phyloP scores from a whole-genome alignment of 495 filamentous ascomycete genomes.

The Neurospora sp. region DNA sequence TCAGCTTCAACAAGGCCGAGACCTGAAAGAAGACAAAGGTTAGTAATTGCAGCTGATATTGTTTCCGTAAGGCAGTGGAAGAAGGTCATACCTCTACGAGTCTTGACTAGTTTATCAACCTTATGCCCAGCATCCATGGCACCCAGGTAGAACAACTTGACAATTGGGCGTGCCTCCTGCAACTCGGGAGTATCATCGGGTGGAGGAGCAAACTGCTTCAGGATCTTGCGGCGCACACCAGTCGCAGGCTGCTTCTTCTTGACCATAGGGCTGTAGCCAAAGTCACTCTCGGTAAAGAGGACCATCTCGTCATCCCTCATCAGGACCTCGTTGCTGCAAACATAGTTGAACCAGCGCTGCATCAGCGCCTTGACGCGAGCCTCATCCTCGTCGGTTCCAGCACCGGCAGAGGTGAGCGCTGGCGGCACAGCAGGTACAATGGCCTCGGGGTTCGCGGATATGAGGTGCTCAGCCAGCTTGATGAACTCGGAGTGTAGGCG shows the following conservation, averaged over 20 bases:
- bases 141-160: constrained; percentile 92
- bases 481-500: constrained; percentile 91
- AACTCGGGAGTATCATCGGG: constrained; percentile 96
- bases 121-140: constrained; percentile 95
- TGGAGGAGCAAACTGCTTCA: constrained; percentile 98
- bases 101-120: constrained; percentile 87
- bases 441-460: constrained; percentile 92
- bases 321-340: constrained; percentile 84
- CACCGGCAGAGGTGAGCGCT: constrained; percentile 81
- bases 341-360: constrained; percentile 90
- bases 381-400: constrained; percentile 96
- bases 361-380: constrained; percentile 73
- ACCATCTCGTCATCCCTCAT: constrained; percentile 95
- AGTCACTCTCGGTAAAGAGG: constrained; percentile 95
- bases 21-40: constrained; percentile 36
- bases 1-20: constrained; percentile 89
- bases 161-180: constrained; percentile 74
- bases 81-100: constrained; percentile 62
- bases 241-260: constrained; percentile 96
- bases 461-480: constrained; percentile 88
- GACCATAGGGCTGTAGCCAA: constrained; percentile 93
- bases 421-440: constrained; percentile 96
- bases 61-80: neutral
- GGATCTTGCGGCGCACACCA: constrained; percentile 81
- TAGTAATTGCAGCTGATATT: neutral